phyloP scores from a whole-genome alignment of 73 alveolate genomes.

The Uronychia setigera region DNA sequence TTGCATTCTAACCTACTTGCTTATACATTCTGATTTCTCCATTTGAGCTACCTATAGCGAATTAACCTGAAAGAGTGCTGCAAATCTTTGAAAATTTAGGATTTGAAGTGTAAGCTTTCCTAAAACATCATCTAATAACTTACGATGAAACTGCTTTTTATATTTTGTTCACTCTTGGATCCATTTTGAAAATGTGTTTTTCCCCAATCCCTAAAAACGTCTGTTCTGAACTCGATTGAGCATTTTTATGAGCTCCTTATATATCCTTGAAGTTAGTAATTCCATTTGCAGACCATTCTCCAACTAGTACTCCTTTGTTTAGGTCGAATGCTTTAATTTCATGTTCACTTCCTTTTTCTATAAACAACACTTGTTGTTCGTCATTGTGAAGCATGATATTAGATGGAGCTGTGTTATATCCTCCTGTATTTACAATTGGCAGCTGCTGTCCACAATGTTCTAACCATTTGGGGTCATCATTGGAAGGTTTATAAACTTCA shows the following conservation, averaged over 20 bases:
- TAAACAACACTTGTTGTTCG: constrained; percentile 26
- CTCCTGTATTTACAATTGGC: constrained; percentile 22
- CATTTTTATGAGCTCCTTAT: constrained; percentile 20
- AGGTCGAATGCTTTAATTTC: constrained; percentile 26
- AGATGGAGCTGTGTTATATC: constrained; percentile 6
- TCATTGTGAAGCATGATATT: constrained; percentile 25
- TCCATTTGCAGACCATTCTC: constrained; percentile 20
- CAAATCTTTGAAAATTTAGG: constrained; percentile 5
- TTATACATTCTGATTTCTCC: constrained; percentile 45
- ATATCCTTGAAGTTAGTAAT: background rate
- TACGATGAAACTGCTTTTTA: constrained; percentile 10
- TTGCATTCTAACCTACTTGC: constrained; percentile 40
- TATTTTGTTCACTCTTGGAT: constrained; percentile 21
- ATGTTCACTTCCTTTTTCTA: background rate
- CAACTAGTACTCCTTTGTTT: constrained; percentile 27
- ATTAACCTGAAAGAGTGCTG: constrained; percentile 25
- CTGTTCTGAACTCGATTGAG: background rate
- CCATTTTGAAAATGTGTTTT: constrained; percentile 26
- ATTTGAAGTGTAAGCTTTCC: constrained; percentile 26
- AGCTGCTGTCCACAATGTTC: background rate
- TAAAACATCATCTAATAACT: background rate
- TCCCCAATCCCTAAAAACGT: constrained; percentile 15
- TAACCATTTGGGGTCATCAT: background rate
- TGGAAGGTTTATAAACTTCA: background rate
- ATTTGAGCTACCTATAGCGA: constrained; percentile 36